Conservation (phyloP, 1,284 basidiomycete species). For the Filobasidium uniguttulatum region DNA sequence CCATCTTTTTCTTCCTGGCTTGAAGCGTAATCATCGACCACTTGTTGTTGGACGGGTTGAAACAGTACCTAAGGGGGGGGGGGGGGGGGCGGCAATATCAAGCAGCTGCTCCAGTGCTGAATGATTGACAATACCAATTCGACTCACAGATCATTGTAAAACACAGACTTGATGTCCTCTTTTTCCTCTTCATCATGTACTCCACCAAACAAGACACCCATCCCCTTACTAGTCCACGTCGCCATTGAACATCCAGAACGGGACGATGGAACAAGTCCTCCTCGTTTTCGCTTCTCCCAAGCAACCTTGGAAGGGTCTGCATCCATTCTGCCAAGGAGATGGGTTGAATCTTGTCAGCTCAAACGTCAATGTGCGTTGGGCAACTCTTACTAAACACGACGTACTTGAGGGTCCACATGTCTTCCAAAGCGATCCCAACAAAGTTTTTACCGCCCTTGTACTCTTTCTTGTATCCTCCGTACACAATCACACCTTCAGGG, state of each 20-base stretch:
- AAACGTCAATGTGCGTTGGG: background rate
- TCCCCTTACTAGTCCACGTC: conserved; percentile 41
- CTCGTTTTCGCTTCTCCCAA: conserved; percentile 73
- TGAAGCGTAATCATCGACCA: conserved; percentile 11
- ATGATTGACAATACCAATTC: too few species aligned
- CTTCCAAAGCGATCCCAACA: conserved; percentile 74
- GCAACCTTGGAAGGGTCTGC: conserved; percentile 48
- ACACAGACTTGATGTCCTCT: conserved; percentile 69
- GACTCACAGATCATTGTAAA: conserved; percentile 67
- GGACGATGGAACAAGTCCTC: conserved; percentile 56
- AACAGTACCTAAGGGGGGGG: conserved; percentile 49
- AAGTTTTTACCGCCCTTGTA: conserved; percentile 76
- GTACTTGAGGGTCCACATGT: conserved; percentile 78
- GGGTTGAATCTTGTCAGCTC: background rate
- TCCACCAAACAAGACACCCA: conserved; percentile 77
- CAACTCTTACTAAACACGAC: conserved; percentile 13
- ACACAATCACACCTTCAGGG: conserved; percentile 65
- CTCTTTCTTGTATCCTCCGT: conserved; percentile 86
- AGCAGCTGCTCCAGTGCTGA: too few species aligned
- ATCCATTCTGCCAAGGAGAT: conserved; percentile 30
- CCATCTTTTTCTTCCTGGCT: conserved; percentile 27
- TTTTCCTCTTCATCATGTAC: conserved; percentile 84
- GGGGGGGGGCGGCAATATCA: too few species aligned
- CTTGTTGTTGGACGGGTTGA: conserved; percentile 45
- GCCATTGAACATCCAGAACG: conserved; percentile 42